A percentile compares a stretch with the other conserved stretches of the same genome.
Conservation (phyloP, 176 grass and related monocot genomes). For the Ampelocalamus luodianensis region DNA sequence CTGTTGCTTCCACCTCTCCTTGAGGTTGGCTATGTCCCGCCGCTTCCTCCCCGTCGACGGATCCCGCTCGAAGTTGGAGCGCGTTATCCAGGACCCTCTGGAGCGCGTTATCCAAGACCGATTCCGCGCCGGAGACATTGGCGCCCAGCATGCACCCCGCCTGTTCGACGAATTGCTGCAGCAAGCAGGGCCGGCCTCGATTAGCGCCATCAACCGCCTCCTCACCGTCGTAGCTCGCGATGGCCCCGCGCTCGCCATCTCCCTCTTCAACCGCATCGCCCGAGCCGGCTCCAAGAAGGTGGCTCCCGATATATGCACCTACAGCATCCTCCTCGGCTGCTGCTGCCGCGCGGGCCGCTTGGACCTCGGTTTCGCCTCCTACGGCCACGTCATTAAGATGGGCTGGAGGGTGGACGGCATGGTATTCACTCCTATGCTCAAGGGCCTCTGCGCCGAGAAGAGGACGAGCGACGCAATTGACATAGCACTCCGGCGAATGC, state of each 20-base stretch:
- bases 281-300: background rate
- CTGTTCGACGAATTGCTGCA: constrained; percentile 17
- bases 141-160: background rate
- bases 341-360: background rate
- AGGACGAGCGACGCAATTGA: constrained; percentile 1
- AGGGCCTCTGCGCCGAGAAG: constrained; percentile 29
- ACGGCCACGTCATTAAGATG: too few species aligned
- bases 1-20: too few species aligned
- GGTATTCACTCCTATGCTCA: background rate
- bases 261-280: background rate
- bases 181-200: too few species aligned
- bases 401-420: too few species aligned
- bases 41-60: too few species aligned
- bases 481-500: constrained; percentile 33
- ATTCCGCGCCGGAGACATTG: too few species aligned
- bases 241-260: background rate
- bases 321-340: background rate
- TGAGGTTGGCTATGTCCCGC: too few species aligned
- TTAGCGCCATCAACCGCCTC: too few species aligned
- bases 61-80: too few species aligned
- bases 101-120: too few species aligned
- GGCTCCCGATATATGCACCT: background rate
- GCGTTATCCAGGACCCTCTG: too few species aligned
- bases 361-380: background rate
- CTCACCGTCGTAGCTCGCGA: too few species aligned